Conservation (phyloP, 1,284 basidiomycete species). For the Pisolithus thermaeus region DNA sequence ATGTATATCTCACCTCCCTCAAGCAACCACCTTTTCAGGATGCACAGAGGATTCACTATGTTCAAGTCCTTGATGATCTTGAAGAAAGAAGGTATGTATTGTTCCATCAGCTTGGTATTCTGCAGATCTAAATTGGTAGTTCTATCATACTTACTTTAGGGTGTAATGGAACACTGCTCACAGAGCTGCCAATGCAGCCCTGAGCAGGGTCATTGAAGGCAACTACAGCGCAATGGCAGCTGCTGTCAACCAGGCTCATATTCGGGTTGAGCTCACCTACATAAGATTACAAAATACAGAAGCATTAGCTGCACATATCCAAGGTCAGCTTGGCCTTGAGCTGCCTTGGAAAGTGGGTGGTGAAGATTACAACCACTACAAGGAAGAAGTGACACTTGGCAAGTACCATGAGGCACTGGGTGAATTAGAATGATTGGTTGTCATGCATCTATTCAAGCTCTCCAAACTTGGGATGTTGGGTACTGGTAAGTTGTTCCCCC, state of each 20-base stretch:
- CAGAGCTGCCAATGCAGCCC: too few relatives aligned
- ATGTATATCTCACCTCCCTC: not conserved
- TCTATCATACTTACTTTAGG: too few relatives aligned
- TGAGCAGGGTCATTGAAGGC: not conserved
- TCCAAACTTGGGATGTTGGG: slow-evolving; percentile 1
- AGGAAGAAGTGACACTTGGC: not conserved
- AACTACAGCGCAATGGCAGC: not conserved
- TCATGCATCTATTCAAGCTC: slow-evolving; percentile 6
- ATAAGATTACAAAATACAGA: not conserved
- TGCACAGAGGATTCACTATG: not conserved
- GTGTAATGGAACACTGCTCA: too few relatives aligned
- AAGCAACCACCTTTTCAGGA: not conserved
- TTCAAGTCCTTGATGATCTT: slow-evolving; percentile 5
- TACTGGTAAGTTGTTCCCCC: slow-evolving; percentile 1
- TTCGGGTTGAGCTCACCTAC: not conserved
- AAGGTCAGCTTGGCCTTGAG: not conserved
- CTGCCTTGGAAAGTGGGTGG: not conserved
- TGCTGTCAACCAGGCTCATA: not conserved
- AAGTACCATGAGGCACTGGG: not conserved
- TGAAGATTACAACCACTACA: slow-evolving; percentile 1
- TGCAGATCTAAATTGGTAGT: too few relatives aligned
- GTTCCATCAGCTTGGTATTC: not conserved
- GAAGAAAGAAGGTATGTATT: not conserved
- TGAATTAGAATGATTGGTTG: slow-evolving; percentile 2
- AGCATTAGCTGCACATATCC: not conserved